These are phyloP conservation scores for Dittrichia graveolens DNA, from an alignment of 129 eudicot species.

Conservation along the genomic window DNA sequence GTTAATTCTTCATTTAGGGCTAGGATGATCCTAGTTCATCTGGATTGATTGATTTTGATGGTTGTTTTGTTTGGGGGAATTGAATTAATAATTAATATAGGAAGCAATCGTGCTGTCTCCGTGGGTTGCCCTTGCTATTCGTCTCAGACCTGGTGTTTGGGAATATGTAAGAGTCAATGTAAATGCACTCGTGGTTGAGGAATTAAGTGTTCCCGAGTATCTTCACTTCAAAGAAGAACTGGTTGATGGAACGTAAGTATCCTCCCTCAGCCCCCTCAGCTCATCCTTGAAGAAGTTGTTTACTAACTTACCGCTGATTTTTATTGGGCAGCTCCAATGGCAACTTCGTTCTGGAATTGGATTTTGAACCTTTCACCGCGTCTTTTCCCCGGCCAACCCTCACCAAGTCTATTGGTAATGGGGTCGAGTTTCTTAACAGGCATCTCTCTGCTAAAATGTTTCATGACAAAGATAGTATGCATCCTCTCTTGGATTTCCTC, in stretches of 20 bases:
- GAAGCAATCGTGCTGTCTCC: constrained; percentile 89
- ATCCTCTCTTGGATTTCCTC: constrained; percentile 88
- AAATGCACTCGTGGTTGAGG: constrained; percentile 61
- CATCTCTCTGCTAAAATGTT: constrained; percentile 98
- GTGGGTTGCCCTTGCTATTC: constrained; percentile 88
- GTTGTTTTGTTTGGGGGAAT: too few species aligned
- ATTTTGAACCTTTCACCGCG: constrained; percentile 85
- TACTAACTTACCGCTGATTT: background rate
- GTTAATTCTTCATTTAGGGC: too few species aligned
- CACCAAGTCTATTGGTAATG: constrained; percentile 93
- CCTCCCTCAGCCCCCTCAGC: background rate
- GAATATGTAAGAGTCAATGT: constrained; percentile 79
- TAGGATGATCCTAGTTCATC: too few species aligned
- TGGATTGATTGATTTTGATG: too few species aligned
- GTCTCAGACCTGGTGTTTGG: constrained; percentile 96
- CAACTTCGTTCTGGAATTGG: constrained; percentile 89
- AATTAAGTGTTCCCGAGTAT: constrained; percentile 64
- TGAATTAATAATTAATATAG: constrained; percentile 25
- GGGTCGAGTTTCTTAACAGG: constrained; percentile 94
- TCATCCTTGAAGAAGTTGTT: too few species aligned
- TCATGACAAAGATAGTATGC: constrained; percentile 94
- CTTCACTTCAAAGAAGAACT: constrained; percentile 83
- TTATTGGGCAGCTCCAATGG: constrained; percentile 41
- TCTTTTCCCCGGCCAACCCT: constrained; percentile 87
- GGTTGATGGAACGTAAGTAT: constrained; percentile 62